Base-by-base conservation (phyloP, 352 stramenopile species). In the Thalassiosira livingstoniorum region DNA sequence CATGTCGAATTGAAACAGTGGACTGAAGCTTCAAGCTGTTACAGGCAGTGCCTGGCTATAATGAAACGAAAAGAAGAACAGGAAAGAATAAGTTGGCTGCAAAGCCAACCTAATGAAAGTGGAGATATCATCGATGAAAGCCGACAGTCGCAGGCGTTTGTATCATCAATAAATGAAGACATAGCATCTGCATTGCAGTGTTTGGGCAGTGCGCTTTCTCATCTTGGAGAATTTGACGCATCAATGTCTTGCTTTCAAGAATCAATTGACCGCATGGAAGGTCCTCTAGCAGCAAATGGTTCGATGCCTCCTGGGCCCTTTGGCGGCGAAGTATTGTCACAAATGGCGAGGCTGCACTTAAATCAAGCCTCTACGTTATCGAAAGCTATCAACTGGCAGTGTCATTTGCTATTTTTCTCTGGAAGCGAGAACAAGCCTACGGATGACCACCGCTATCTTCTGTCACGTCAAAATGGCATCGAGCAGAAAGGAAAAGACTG, bases 181-280 rank as follows among this genome's bases (percentile, higher is more conserved):
- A 75, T 87, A n/a, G 45, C 77, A 29, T 45, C 29, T 25, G 83
- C 81, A 23, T 54, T 90, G 13, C 79, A 88, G 63, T 86, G 74
- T 42, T 62, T 91, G n/a, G 86, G 79, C 39, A 84, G 72, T 76
- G 75, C 77, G 13, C 77, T 89, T 42, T 60, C 78, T n/a, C 78
- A 88, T 51, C 47, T 90, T 21, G 74, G 67, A 71, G 82, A 91
- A 57, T 87, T 88, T 77, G 82, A 91, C 74, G 83, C 78, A n/a
- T 82, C 79, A 29, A 72, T 89, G 31, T 79, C 80, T 55, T 85
- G 82, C 67, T 87, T 91, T 61, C 64, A 84, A 55, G 74, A 89
- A 75, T 71, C 82, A 39, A 80, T 91, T 54, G 67, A 67, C 1
- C 23, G 67, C 69, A 87, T 67, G 27, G 51, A 60, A 43, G n/a